Base-by-base conservation (phyloP, 2,329 filamentous ascomycete genomes). In the Aspergillus spinulosporus region DNA sequence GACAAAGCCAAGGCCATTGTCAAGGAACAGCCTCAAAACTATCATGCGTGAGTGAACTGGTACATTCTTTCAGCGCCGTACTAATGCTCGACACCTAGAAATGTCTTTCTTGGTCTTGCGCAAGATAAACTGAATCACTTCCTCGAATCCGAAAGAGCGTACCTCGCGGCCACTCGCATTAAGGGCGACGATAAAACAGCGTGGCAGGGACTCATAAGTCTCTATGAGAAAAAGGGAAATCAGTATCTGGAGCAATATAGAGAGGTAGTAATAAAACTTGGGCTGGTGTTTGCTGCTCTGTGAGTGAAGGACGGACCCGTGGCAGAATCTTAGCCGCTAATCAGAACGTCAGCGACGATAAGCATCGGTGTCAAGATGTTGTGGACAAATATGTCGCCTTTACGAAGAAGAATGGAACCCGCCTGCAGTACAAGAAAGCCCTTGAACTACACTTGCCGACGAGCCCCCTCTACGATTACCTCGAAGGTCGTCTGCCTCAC, bases 21-120 rank as follows among this genome's bases (percentile, higher is more conserved):
- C 47, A 80, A 86, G 52, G 83, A 83, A 61, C 92, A 97, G 59
- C 76, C 87, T 1, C 83, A 87, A 60, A 95, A 88, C 72, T 94
- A 96, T 74, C 90, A 93, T 72, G 92, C 86, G 83, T 90, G 78
- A 59, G 85, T 71, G 46, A 15, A 9, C 50, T 26, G 55, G 8
- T 12, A 44, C 49, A 5, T 9, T 15, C 26, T 14, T 14, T 9
- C 21, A 8, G 31, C 44, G 34, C 47, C 47, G 50, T 49, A 47
- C 57, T 66, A 62, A 58, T 59, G 2, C 34, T 44, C 44, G 40
- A 15, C n/a, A 32, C 47, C 15, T 58, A 90, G 88, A 28, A 84
- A 90, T 62, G 82, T 97, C n/a, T 95, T 97, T 69, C 79, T 96
- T 14, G 94, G 90, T 1, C 90, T 95, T 71, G 89, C 90, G 1